Evolutionary conservation across 176 grass and related monocot species (phyloP), one percentile per base, ranked within the genome.

Genomic region (Pharus latifolius): DNA sequence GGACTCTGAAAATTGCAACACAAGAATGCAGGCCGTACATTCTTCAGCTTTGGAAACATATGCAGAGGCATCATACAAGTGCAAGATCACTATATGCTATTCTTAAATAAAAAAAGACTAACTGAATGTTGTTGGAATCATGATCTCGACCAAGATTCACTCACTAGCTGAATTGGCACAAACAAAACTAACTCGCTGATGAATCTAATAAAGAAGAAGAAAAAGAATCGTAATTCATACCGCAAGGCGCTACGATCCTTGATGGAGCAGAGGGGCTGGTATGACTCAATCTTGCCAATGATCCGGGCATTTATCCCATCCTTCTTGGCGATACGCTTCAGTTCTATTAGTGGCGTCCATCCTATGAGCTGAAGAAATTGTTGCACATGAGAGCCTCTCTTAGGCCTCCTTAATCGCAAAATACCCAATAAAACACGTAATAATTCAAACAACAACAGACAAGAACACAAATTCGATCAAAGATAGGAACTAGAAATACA

Each of bases 191-290:
- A n/a, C n/a, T n/a, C n/a, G n/a, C n/a, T n/a, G n/a, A n/a, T n/a
- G n/a, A n/a, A n/a, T n/a, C n/a, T n/a, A n/a, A n/a, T n/a, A 13
- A 10, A 27, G 37, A 29, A 18, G 7, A 12, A 54, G 1, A 46
- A 34, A 52, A 11, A 42, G 5, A 37, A n/a, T n/a, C n/a, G n/a
- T n/a, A n/a, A n/a, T n/a, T 40, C 60, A 29, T 38, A 96, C 87
- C 91, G 73, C 69, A 96, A 71, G 75, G 91, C 83, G 28, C 91
- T 75, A 14, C 86, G 83, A 50, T 96, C 83, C 57, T 96, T 96
- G 28, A 90, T 80, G 59, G 91, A 96, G 78, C 80, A 84, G 56
- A 96, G 84, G 10, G 91, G 91, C 49, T 96, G 87, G 55, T 90
- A 96, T 6, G 75, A 56, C 72, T 96, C 91, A 6, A 96, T 37